These are phyloP conservation scores for Trypanosoma platydactyli DNA, from an alignment of 208 protist species.

Conservation along the genomic window DNA sequence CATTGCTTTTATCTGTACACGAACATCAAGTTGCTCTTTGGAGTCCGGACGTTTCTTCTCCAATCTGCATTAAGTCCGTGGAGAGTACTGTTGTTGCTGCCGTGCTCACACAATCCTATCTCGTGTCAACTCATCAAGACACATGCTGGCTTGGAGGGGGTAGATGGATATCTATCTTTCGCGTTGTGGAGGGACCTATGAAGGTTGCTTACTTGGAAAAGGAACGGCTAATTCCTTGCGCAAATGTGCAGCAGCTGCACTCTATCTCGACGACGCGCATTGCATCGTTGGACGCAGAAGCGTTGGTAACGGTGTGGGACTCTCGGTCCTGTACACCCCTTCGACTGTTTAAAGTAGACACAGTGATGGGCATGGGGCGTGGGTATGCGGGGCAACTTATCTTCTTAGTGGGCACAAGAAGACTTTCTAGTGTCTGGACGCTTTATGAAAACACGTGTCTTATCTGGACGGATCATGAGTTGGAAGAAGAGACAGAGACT, in stretches of 20 bases:
- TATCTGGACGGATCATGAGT: slow-evolving; percentile 13
- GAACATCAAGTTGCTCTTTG: slow-evolving; percentile 17
- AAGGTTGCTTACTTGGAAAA: slow-evolving; percentile 4
- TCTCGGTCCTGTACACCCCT: slow-evolving; percentile 9
- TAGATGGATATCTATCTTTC: slow-evolving; percentile 26
- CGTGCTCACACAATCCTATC: neutral
- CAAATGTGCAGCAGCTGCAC: slow-evolving; percentile 13
- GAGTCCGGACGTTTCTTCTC: neutral
- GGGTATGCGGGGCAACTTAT: neutral
- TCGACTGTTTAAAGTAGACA: slow-evolving; percentile 26
- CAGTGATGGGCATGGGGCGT: slow-evolving; percentile 8
- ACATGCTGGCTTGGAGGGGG: slow-evolving; percentile 17
- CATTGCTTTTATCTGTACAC: slow-evolving; percentile 7
- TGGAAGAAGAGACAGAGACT: neutral
- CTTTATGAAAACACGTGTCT: slow-evolving; percentile 1
- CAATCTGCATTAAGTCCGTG: neutral
- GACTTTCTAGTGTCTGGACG: slow-evolving; percentile 11
- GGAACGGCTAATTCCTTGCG: slow-evolving; percentile 20
- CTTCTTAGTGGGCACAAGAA: neutral
- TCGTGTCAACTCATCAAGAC: neutral
- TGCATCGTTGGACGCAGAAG: slow-evolving; percentile 23
- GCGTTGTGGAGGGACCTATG: neutral
- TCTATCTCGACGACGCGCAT: slow-evolving; percentile 10
- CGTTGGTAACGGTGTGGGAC: slow-evolving; percentile 29
- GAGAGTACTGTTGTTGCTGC: slow-evolving; percentile 11